Evolutionary conservation across 2,329 filamentous ascomycete species (phyloP).

Genomic region (Talaromyces amestolkiae): DNA sequence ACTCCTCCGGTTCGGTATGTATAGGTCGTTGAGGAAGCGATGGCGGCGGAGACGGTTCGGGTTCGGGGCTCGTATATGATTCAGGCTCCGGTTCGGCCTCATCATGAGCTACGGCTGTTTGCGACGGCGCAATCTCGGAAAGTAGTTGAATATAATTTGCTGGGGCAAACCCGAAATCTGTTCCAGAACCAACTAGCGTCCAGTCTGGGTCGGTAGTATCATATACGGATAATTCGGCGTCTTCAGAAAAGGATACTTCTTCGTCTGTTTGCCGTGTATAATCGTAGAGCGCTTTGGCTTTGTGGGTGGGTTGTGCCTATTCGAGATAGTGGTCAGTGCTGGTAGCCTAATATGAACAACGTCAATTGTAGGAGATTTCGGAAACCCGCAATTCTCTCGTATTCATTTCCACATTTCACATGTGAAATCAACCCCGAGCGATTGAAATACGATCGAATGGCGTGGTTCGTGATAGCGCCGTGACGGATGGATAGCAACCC

Average conservation of each 20-base stretch:
- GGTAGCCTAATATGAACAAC: background rate
- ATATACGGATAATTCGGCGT: constrained; percentile 77
- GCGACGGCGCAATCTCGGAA: constrained; percentile 31
- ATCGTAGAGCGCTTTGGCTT: constrained; percentile 93
- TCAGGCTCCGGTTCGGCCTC: constrained; percentile 46
- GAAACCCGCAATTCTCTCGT: background rate
- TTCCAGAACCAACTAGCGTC: constrained; percentile 83
- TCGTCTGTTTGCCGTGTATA: constrained; percentile 97
- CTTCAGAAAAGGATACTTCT: constrained; percentile 92
- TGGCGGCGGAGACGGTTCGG: constrained; percentile 21
- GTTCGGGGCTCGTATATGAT: constrained; percentile 21
- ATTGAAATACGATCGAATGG: background rate
- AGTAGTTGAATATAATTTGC: constrained; percentile 88
- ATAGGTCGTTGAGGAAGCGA: constrained; percentile 17
- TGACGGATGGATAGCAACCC: constrained; percentile 14
- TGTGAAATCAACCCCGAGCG: background rate
- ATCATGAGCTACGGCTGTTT: constrained; percentile 23
- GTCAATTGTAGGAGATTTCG: background rate
- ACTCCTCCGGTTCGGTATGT: constrained; percentile 26
- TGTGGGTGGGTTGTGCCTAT: constrained; percentile 63
- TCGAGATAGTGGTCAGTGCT: constrained; percentile 2
- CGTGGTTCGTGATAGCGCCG: background rate
- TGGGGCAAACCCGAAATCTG: constrained; percentile 90
- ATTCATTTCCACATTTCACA: background rate
- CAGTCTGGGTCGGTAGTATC: constrained; percentile 92